Percentiles rank a stretch among this genome's conserved stretches.
These are phyloP conservation scores for Cytospora leucostoma DNA, from an alignment of 2,329 filamentous ascomycete species.

Conservation along the genomic window DNA sequence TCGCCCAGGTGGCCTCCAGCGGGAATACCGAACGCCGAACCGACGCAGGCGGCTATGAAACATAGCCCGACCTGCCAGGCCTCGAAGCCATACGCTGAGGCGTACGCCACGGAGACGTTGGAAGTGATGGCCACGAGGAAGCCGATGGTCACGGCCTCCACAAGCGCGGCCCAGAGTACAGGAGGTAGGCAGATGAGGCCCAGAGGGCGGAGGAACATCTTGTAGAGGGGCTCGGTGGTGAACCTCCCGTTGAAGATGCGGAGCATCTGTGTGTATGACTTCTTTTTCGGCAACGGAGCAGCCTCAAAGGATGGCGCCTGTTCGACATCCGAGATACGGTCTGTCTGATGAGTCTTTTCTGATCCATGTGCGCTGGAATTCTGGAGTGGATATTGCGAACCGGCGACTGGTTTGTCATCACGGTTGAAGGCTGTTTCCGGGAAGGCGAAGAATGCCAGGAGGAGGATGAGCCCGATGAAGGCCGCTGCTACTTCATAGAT, in stretches of 20 bases:
- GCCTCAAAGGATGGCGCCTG: conserved; percentile 1
- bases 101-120: conserved; percentile 50
- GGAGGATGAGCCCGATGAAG: conserved; percentile 49
- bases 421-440: conserved; percentile 55
- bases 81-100: conserved; percentile 45
- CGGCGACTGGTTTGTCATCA: conserved; percentile 24
- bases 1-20: conserved; percentile 52
- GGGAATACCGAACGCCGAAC: conserved; percentile 50
- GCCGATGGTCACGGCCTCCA: conserved; percentile 56
- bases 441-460: conserved; percentile 54
- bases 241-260: conserved; percentile 43
- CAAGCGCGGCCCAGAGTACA: conserved; percentile 56
- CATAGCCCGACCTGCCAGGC: conserved; percentile 52
- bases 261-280: conserved; percentile 40
- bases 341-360: conserved; percentile 23
- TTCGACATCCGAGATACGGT: conserved; percentile 28
- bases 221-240: conserved; percentile 49
- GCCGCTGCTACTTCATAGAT: conserved; percentile 55
- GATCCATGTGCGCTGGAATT: conserved; percentile 26
- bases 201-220: conserved; percentile 52
- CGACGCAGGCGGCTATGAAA: conserved; percentile 51
- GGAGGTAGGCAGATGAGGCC: conserved; percentile 52
- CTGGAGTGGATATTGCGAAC: conserved; percentile 29
- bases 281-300: conserved; percentile 29
- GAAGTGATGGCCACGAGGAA: conserved; percentile 58